A percentile compares a stretch with the other conserved stretches of the same genome.
Conservation (phyloP, 148 eudicot species). For the Camellia japonica region DNA sequence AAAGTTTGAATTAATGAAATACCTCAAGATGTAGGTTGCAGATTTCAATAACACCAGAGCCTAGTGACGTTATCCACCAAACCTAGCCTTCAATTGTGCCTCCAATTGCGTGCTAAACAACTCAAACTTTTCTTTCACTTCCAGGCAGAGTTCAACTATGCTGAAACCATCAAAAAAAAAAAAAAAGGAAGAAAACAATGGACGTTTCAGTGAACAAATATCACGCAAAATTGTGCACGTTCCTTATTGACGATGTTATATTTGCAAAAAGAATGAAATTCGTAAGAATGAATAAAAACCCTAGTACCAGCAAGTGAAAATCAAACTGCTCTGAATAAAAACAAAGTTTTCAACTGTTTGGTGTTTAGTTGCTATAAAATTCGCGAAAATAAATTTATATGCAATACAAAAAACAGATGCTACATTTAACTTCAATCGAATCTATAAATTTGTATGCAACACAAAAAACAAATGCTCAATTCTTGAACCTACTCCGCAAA, state of each 20-base stretch:
- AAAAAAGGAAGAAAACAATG: neutral
- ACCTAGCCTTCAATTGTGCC: too few relatives aligned
- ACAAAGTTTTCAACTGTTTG: neutral
- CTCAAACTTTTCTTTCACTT: neutral
- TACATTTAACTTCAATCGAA: neutral
- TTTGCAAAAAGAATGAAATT: neutral
- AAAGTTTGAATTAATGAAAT: neutral
- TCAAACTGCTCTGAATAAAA: neutral
- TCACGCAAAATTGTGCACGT: neutral
- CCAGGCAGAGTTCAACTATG: neutral
- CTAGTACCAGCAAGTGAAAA: neutral
- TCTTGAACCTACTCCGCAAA: neutral
- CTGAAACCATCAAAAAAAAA: neutral
- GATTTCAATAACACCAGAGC: neutral
- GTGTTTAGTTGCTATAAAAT: neutral
- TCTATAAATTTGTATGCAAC: neutral
- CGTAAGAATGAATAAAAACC: neutral
- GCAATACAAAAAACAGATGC: neutral
- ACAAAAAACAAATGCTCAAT: neutral
- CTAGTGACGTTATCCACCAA: neutral
- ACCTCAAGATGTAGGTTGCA: neutral
- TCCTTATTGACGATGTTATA: neutral
- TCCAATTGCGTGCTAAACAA: neutral
- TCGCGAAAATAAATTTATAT: neutral
- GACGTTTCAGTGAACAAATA: neutral